A percentile compares a stretch with the other conserved stretches of the same genome.
Conservation (phyloP, 1,139 yeast genomes). For the Suhomyces guaymorum region DNA sequence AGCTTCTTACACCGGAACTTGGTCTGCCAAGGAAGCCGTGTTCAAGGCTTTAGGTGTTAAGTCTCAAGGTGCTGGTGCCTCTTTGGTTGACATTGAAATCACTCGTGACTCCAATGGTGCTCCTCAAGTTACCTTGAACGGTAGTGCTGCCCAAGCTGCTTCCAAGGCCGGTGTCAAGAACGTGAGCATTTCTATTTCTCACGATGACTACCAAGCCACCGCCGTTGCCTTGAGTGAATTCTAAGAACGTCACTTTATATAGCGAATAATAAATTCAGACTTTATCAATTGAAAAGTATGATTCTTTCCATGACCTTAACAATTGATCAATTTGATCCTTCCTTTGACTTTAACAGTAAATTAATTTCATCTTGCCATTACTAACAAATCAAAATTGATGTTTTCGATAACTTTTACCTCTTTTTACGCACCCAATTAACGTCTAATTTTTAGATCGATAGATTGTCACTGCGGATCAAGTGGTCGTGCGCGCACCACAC, state of each 20-base stretch:
- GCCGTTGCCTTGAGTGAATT: slow-evolving; percentile 91
- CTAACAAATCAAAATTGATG: too few relatives aligned
- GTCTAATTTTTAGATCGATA: too few relatives aligned
- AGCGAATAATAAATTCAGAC: too few relatives aligned
- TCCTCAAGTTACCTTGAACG: slow-evolving; percentile 75
- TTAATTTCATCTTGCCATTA: too few relatives aligned
- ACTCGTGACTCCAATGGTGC: slow-evolving; percentile 73
- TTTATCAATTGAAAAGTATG: too few relatives aligned
- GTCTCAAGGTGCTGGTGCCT: slow-evolving; percentile 94
- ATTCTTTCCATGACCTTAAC: too few relatives aligned
- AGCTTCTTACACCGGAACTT: slow-evolving; percentile 94
- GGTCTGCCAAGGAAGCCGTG: slow-evolving; percentile 99
- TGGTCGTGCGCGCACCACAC: slow-evolving; percentile 4
- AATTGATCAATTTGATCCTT: too few relatives aligned
- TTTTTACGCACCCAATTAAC: too few relatives aligned
- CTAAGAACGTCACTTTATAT: slow-evolving; percentile 18
- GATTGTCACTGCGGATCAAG: too few relatives aligned
- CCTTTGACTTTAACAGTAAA: too few relatives aligned
- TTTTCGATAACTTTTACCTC: too few relatives aligned
- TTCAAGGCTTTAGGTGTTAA: slow-evolving; percentile 91
- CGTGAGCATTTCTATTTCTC: slow-evolving; percentile 88
- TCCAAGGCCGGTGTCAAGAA: slow-evolving; percentile 63
- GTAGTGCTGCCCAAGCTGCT: slow-evolving; percentile 78
- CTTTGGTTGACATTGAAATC: slow-evolving; percentile 88
- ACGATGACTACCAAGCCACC: slow-evolving; percentile 94